Conservation (phyloP, 176 grass and related monocot species). For the Pontederia crassipes region DNA sequence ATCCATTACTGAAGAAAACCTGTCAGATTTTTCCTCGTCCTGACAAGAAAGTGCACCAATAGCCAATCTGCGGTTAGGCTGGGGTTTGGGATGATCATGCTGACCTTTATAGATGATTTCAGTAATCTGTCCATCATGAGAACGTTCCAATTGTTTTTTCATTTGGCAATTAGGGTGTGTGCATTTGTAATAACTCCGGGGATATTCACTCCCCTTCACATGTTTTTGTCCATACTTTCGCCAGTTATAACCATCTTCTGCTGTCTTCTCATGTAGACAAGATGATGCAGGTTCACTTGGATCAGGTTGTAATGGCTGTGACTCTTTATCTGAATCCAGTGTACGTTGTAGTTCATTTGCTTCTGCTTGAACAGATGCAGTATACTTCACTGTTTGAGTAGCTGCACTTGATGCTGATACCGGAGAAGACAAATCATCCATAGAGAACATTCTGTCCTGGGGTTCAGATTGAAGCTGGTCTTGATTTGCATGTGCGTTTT, state of each 20-base stretch:
- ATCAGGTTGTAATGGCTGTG: conserved; percentile 2
- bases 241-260: conserved; percentile 23
- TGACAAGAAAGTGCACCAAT: conserved; percentile 40
- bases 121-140: conserved; percentile 76
- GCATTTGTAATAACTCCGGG: conserved; percentile 99
- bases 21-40: conserved; percentile 64
- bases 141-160: conserved; percentile 91
- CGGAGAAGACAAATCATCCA: neutral
- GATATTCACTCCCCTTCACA: conserved; percentile 97
- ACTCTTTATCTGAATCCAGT: neutral
- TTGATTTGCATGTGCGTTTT: neutral
- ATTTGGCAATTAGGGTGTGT: conserved; percentile 94
- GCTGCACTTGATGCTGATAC: neutral
- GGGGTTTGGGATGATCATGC: conserved; percentile 89
- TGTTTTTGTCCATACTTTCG: conserved; percentile 47
- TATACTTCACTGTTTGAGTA: neutral
- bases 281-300: conserved; percentile 1
- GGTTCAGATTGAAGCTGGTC: neutral
- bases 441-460: conserved; percentile 1
- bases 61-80: conserved; percentile 58
- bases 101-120: conserved; percentile 85
- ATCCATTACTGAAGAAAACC: conserved; percentile 18
- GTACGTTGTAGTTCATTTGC: neutral
- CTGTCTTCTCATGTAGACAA: conserved; percentile 7
- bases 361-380: neutral